Evolutionary conservation across 2,329 filamentous ascomycete genomes (phyloP).

Genomic region (Fusarium sp.): DNA sequence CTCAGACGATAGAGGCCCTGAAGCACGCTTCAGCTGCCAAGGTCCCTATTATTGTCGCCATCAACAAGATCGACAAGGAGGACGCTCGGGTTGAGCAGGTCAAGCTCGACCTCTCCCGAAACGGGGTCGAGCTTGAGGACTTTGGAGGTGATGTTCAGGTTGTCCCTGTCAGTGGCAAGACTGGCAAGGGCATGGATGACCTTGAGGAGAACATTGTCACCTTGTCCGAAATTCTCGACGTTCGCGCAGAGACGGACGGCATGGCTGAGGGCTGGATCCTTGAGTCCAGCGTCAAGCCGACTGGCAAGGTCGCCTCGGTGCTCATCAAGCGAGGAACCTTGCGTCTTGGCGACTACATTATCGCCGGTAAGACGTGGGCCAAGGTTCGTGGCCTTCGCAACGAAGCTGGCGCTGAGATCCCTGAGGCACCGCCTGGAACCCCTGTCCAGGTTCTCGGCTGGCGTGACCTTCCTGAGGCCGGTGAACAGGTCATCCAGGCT

Average conservation of each 20-base stretch:
- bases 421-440: constrained; percentile 81
- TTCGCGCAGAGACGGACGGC: constrained; percentile 79
- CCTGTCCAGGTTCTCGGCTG: constrained; percentile 96
- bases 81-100: constrained; percentile 81
- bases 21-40: constrained; percentile 88
- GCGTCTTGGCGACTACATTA: constrained; percentile 78
- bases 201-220: constrained; percentile 90
- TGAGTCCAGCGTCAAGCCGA: constrained; percentile 85
- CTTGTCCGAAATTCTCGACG: constrained; percentile 87
- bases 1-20: constrained; percentile 93
- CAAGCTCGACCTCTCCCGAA: constrained; percentile 82
- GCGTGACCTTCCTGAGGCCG: constrained; percentile 81
- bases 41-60: constrained; percentile 95
- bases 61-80: constrained; percentile 95
- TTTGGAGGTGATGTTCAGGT: constrained; percentile 94
- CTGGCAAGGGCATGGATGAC: constrained; percentile 87
- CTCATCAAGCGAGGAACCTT: constrained; percentile 89
- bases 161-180: constrained; percentile 90
- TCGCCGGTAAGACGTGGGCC: constrained; percentile 88
- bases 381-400: constrained; percentile 84
- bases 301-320: constrained; percentile 85
- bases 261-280: constrained; percentile 92
- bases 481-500: constrained; percentile 86
- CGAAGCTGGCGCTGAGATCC: constrained; percentile 76
- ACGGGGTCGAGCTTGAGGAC: constrained; percentile 92